These are phyloP conservation scores for Anaeromyces robustus DNA, from an alignment of 192 early-diverging fungal genomes.

Conservation along the genomic window DNA sequence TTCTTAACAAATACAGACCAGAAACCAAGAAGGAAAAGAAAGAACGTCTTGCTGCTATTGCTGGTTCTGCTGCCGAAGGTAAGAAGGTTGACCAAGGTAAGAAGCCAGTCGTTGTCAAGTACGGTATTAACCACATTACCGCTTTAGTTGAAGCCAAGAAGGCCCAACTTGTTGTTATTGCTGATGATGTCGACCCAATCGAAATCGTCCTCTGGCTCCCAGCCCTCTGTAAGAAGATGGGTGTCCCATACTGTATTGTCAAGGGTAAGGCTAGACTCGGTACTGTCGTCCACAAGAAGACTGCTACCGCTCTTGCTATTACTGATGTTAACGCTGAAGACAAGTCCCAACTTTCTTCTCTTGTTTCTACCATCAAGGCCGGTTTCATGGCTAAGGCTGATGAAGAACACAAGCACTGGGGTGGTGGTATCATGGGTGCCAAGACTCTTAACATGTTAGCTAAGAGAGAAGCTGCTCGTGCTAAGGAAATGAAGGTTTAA, in stretches of 20 bases:
- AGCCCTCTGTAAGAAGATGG: conserved; percentile 99
- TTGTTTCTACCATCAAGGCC: conserved; percentile 82
- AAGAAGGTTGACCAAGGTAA: conserved; percentile 70
- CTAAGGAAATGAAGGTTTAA: conserved; percentile 1
- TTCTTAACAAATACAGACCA: conserved; percentile 97
- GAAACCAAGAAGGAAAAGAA: conserved; percentile 96
- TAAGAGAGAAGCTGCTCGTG: conserved; percentile 49
- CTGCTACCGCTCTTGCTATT: conserved; percentile 88
- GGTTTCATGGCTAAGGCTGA: conserved; percentile 95
- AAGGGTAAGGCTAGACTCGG: conserved; percentile 98
- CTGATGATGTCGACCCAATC: conserved; percentile 98
- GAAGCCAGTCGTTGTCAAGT: conserved; percentile 95
- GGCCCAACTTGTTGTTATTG: conserved; percentile 96
- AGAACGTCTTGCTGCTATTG: conserved; percentile 71
- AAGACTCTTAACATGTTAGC: conserved; percentile 73
- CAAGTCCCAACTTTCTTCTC: conserved; percentile 72
- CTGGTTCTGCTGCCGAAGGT: conserved; percentile 73
- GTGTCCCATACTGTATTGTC: conserved; percentile 97
- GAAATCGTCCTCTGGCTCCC: conserved; percentile 98
- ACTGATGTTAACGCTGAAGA: conserved; percentile 89
- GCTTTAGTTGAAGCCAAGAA: conserved; percentile 97
- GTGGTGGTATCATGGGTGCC: conserved; percentile 94
- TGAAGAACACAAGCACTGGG: conserved; percentile 81
- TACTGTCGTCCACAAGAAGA: conserved; percentile 99
- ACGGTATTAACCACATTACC: conserved; percentile 99